These are phyloP conservation scores for Poterioochromonas sp. DNA, from an alignment of 352 stramenopile species.

Conservation along the genomic window DNA sequence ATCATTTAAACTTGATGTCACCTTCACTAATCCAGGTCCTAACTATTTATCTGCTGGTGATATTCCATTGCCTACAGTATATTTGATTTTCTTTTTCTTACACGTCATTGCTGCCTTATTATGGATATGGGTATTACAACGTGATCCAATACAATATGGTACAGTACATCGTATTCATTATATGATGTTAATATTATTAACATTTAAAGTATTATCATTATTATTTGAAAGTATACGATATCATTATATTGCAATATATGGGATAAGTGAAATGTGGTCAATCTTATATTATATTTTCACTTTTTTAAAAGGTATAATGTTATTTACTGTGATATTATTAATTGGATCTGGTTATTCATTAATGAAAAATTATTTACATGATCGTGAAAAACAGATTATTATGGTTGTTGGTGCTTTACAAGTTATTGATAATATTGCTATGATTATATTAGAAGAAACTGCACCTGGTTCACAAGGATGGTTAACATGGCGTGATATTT, in stretches of 20 bases:
- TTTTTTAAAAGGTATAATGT: conserved; percentile 85
- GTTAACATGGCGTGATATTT: conserved; percentile 70
- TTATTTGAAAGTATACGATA: conserved; percentile 86
- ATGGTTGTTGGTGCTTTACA: conserved; percentile 79
- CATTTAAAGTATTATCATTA: conserved; percentile 79
- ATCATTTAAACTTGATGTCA: conserved; percentile 59
- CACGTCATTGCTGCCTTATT: conserved; percentile 53
- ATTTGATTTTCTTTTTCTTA: conserved; percentile 60
- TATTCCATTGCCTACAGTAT: conserved; percentile 66
- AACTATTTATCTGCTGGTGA: conserved; percentile 74
- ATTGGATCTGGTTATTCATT: conserved; percentile 89
- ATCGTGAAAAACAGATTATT: conserved; percentile 84
- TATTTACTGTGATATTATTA: conserved; percentile 94
- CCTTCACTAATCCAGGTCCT: conserved; percentile 62
- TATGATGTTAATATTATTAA: conserved; percentile 83
- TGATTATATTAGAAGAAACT: conserved; percentile 70
- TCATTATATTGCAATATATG: conserved; percentile 87
- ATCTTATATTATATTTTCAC: conserved; percentile 85
- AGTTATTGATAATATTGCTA: conserved; percentile 86
- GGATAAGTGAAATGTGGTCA: conserved; percentile 81
- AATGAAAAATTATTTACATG: conserved; percentile 86
- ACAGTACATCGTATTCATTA: conserved; percentile 77
- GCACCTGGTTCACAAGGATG: conserved; percentile 57
- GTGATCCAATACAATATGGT: conserved; percentile 36
- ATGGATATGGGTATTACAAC: conserved; percentile 56